phyloP scores from a whole-genome alignment of 257 asterid genomes.

The Cynanchum wilfordii region DNA sequence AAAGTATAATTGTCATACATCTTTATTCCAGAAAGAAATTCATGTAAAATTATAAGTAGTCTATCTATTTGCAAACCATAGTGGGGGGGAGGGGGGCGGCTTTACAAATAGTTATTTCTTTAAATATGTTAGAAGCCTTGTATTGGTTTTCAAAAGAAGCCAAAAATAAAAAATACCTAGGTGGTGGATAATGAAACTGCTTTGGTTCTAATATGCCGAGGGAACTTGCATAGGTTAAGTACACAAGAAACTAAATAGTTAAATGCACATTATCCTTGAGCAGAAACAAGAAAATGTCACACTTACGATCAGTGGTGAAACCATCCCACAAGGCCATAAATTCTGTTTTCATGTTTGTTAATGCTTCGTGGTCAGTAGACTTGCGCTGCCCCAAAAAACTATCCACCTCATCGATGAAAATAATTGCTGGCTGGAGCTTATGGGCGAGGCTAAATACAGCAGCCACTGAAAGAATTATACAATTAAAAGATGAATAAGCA shows the following conservation, averaged over 20 bases:
- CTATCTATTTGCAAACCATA: neutral
- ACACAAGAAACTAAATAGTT: neutral
- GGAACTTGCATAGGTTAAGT: neutral
- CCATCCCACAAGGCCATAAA: conserved; percentile 99
- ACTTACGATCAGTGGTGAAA: conserved; percentile 88
- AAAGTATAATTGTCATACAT: neutral
- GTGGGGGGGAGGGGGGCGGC: neutral
- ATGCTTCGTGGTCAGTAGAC: conserved; percentile 74
- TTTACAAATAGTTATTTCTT: neutral
- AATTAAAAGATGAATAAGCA: neutral
- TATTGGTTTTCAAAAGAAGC: neutral
- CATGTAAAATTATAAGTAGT: neutral
- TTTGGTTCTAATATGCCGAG: neutral
- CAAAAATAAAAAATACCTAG: too few species aligned
- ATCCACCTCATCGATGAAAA: conserved; percentile 97
- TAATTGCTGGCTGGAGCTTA: conserved; percentile 97
- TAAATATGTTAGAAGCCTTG: neutral
- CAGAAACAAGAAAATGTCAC: neutral
- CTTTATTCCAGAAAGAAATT: neutral
- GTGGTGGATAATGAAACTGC: too few species aligned
- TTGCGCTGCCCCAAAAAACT: conserved; percentile 96
- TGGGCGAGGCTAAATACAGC: conserved; percentile 93
- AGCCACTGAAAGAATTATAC: conserved; percentile 49
- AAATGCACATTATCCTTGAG: neutral
- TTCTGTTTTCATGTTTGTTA: conserved; percentile 89